Percentiles rank a stretch among this genome's conserved stretches.
phyloP scores from a whole-genome alignment of 306 rosid species.

The Gleditsia sinensis region DNA sequence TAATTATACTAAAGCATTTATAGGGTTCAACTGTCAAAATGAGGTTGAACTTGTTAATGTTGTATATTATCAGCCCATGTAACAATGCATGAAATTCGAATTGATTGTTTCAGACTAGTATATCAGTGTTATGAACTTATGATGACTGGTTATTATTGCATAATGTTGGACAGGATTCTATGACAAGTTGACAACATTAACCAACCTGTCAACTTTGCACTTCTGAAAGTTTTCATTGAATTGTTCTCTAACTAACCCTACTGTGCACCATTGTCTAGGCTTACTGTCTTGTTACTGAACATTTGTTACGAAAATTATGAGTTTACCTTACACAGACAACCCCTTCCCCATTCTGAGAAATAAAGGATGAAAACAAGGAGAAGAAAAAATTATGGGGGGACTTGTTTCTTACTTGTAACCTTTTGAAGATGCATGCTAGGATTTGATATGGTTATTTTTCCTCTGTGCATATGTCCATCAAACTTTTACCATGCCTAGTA shows the following conservation, averaged over 20 bases:
- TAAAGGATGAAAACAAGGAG: not conserved
- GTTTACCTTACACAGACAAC: not conserved
- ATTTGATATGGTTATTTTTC: not conserved
- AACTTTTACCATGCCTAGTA: not conserved
- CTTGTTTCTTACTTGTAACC: not conserved
- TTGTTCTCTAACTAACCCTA: not conserved
- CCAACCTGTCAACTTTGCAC: not conserved
- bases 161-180: not conserved
- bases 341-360: not conserved
- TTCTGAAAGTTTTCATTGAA: not conserved
- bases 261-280: not conserved
- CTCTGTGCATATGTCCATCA: not conserved
- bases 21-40: not conserved
- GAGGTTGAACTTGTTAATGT: conserved; percentile 18
- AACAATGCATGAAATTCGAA: not conserved
- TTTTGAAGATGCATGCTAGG: not conserved
- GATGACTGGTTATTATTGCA: not conserved
- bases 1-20: conserved; percentile 3
- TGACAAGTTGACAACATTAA: not conserved
- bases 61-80: not conserved
- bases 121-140: not conserved
- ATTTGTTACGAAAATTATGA: not conserved
- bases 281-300: not conserved
- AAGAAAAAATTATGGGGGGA: not conserved
- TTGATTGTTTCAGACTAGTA: not conserved